Base-by-base conservation (phyloP, 495 filamentous ascomycete genomes). In the Hypoxylon crocopeplum region DNA sequence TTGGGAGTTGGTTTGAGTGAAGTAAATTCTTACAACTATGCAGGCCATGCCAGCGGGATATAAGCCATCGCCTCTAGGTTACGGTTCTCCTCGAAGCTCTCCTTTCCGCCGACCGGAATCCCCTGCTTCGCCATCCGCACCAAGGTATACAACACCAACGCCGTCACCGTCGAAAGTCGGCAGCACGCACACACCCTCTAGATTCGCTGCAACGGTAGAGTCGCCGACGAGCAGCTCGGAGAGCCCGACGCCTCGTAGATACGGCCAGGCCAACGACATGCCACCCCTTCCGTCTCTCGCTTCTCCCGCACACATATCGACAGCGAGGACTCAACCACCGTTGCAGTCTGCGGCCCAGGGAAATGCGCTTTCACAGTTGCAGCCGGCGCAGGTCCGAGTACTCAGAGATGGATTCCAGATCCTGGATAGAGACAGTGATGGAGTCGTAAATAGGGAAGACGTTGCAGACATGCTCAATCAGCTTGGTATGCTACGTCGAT, bases 341-440 rank as follows among this genome's bases (percentile, higher is more conserved):
- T 51, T 69, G 2, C 53, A 69, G 10, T 63, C 64, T 2, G 45
- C 59, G n/a, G 27, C 25, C 10, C 50, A 67, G 39, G 76, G 74
- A 22, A 88, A 84, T 66, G 81, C 85, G 0, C 71, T 90, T 13
- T 79, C 83, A 0, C 85, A 85, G 48, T 60, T 92, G 37, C 82
- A 87, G 13, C 79, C 87, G 7, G 76, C 86, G 16, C 88, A 90
- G 67, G 80, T 91, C 5, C 77, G 87, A 45, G 85, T 88, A 51
- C 82, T 97, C 72, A 82, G 91, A 49, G 91, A 96, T 67, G 88
- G 86, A 0, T 97, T 96, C 72, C 86, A 91, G 70, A 88, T 95
- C 41, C 79, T 97, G 21, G 92, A 96, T 65, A 79, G 89, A 55
- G 84, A 91, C 73, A 89, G 88, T 69, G 88, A 92, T 62, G 90